Evolutionary conservation across 345 rosid genomes (phyloP).

Genomic region (Alliaria petiolata): DNA sequence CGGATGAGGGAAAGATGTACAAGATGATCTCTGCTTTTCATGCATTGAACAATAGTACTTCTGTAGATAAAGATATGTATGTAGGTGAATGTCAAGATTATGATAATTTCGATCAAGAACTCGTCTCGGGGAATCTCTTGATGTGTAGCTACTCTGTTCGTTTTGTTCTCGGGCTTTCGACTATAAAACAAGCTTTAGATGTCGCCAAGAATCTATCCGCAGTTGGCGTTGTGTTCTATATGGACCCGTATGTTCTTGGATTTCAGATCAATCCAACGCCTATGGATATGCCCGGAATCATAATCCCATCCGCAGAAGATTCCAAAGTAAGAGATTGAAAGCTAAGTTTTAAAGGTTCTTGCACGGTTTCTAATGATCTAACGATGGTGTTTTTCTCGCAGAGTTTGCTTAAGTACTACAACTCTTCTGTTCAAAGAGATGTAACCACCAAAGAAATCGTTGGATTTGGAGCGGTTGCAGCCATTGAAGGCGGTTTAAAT

Average conservation of each 20-base stretch:
- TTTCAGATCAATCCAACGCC: conserved; percentile 91
- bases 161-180: conserved; percentile 84
- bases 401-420: conserved; percentile 75
- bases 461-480: conserved; percentile 65
- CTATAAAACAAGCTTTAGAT: conserved; percentile 67
- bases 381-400: conserved; percentile 29
- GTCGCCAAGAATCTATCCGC: conserved; percentile 86
- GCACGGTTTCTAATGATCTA: background rate
- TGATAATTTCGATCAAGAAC: conserved; percentile 41
- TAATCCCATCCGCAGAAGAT: conserved; percentile 78
- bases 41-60: conserved; percentile 61
- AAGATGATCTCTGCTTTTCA: conserved; percentile 66
- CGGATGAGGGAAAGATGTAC: conserved; percentile 45
- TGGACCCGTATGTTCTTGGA: conserved; percentile 87
- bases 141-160: conserved; percentile 90
- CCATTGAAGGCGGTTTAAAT: conserved; percentile 73
- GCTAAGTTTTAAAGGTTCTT: background rate
- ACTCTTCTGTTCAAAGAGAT: conserved; percentile 72
- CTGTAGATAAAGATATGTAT: conserved; percentile 60
- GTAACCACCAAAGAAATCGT: conserved; percentile 39
- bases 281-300: conserved; percentile 79
- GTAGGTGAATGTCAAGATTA: conserved; percentile 92
- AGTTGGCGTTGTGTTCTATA: conserved; percentile 75
- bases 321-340: conserved; percentile 51
- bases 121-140: conserved; percentile 66